Evolutionary conservation across 441 rosid genomes (phyloP), one percentile per base, ranked within the genome.

Genomic region (Pelargonium citronellum): DNA sequence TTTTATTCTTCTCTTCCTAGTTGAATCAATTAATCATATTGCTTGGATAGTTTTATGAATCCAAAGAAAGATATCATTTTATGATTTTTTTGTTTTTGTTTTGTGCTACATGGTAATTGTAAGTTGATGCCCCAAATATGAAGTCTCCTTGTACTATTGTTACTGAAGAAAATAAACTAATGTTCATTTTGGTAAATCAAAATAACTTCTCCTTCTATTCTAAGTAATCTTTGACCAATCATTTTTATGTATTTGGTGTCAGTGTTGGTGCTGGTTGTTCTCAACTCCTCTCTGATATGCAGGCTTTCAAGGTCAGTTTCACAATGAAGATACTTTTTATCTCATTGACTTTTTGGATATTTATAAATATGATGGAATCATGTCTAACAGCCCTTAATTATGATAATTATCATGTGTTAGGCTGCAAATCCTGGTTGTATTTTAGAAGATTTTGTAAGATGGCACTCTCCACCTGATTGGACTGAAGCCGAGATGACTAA

Each of bases 401-500:
- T 22, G 47, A 11, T 70, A 15, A 1, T 78, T 6, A 74, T 7
- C 37, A 17, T 71, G 30, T 60, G 3, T 47, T 70, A 95, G 99
- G 99, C 97, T 76, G 97, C 97, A 78, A 95, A 95, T 85, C 99
- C 99, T 73, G 97, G 99, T n/a, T 91, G 99, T 87, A 85, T 88
- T 66, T 83, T 95, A 66, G 99, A 95, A 83, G 99, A 95, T 85
- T 95, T 95, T 87, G 96, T 95, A 60, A 85, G 99, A 83, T 95
- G 99, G 99, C 92, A 90, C 73, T 95, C 99, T 69, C 99, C 99
- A 49, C 99, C 99, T 46, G 99, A 95, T 83, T 95, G 99, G 99
- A 83, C 88, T 41, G 92, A 86, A 75, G 74, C 73, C 79, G 96
- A 81, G 74, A 79, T 74, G 46, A 69, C 69, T 30, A 73, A 78